These are phyloP conservation scores for Discostella stelligeroides DNA, from an alignment of 108 stramenopile species.

Conservation along the genomic window DNA sequence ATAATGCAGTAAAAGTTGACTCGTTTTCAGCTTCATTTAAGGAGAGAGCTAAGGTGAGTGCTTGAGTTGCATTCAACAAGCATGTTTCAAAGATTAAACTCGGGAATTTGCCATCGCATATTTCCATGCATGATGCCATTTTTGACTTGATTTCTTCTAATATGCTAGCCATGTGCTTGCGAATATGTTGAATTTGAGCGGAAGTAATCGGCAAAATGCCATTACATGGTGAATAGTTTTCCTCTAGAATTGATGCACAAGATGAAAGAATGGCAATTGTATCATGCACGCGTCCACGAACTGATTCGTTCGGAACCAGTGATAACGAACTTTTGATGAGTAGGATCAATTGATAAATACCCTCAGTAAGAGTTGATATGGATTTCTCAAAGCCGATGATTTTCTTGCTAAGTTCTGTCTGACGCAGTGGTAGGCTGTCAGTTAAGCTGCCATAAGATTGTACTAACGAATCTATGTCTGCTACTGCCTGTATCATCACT, in stretches of 20 bases:
- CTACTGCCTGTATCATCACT: slow-evolving; percentile 39
- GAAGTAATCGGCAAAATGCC: slow-evolving; percentile 31
- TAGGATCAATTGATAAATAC: slow-evolving; percentile 53
- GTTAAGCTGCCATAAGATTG: slow-evolving; percentile 25
- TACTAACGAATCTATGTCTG: slow-evolving; percentile 23
- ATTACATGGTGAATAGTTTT: slow-evolving; percentile 28
- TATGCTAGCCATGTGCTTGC: slow-evolving; percentile 2
- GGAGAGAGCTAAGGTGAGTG: slow-evolving; percentile 18
- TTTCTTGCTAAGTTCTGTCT: slow-evolving; percentile 21
- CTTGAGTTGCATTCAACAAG: slow-evolving; percentile 7
- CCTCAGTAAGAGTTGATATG: slow-evolving; percentile 42
- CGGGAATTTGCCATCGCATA: slow-evolving; percentile 26
- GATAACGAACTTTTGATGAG: slow-evolving; percentile 42
- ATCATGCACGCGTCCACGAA: slow-evolving; percentile 31
- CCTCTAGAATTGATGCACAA: slow-evolving; percentile 39
- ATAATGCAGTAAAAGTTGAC: slow-evolving; percentile 1
- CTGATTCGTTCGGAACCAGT: slow-evolving; percentile 26
- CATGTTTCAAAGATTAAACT: slow-evolving; percentile 37
- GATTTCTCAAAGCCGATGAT: slow-evolving; percentile 47
- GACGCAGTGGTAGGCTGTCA: slow-evolving; percentile 51
- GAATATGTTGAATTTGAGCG: slow-evolving; percentile 19
- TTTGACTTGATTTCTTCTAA: slow-evolving; percentile 26
- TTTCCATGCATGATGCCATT: slow-evolving; percentile 30
- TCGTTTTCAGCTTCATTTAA: slow-evolving; percentile 10
- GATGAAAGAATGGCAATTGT: slow-evolving; percentile 38